Evolutionary conservation across 805 yeast genomes (phyloP), one percentile per base, ranked within the genome.

Genomic region (Metschnikowia amazonensis): DNA sequence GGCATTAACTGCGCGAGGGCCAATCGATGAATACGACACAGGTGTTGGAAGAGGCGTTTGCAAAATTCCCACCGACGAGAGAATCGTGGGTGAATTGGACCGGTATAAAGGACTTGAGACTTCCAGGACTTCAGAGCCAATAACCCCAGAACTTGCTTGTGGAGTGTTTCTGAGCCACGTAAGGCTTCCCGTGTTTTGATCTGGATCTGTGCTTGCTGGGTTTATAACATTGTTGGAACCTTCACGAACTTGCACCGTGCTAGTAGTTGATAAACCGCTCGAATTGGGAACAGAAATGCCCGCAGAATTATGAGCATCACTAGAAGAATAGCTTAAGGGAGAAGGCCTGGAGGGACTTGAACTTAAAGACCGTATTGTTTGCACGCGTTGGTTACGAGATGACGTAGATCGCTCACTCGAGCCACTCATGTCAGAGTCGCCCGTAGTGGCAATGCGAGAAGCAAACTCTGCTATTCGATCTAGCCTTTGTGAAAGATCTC

Each of bases 401-500:
- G 32, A 27, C 23, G 33, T n/a, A 3, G 41, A 37, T 16, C 33
- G 24, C 23, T 17, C 41, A n/a, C 41, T 37, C 13, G 33, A 28
- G 41, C 41, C 41, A 14, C 41, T 37, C 13, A 37, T n/a, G 14
- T 37, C 41, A 3, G 33, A 28, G 13, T 28, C 33, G 13, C 25
- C 41, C 13, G 33, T 16, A 3, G 32, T 28, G 14, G 47, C 52
- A 14, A 60, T 52, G 18, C 39, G 50, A 7, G 61, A 53, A 3
- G 66, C 64, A 42, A 59, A 62, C 27, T 53, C 55, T 6, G 65
- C 65, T 5, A 60, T 41, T 10, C 45, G 56, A 35, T 60, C 65
- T 17, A 60, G 53, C 17, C 57, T 58, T 25, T 54, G 48, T 10
- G 52, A 47, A 27, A 49, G 39, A 24, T 39, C 27, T 8, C n/a